Evolutionary conservation across 2,329 filamentous ascomycete species (phyloP).

Genomic region (Penicillium sp.): DNA sequence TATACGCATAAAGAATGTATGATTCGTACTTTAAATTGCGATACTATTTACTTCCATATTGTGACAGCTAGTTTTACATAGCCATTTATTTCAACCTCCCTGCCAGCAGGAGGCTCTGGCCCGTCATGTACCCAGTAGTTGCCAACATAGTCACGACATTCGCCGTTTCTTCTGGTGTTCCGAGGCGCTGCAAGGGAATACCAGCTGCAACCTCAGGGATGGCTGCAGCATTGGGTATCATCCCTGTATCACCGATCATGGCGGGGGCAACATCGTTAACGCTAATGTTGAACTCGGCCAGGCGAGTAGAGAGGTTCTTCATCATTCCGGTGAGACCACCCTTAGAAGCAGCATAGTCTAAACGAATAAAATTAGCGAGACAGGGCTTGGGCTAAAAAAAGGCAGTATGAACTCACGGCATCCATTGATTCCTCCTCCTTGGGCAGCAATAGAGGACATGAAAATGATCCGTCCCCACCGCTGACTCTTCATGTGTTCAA

Average conservation of each 20-base stretch:
- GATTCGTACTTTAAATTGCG: too few relatives aligned
- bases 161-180: conserved; percentile 63
- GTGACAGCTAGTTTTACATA: background rate
- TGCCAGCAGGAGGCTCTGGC: conserved; percentile 59
- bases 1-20: too few relatives aligned
- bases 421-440: conserved; percentile 67
- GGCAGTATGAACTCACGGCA: conserved; percentile 47
- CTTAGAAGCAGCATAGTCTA: conserved; percentile 62
- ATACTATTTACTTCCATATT: background rate
- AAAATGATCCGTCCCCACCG: conserved; percentile 68
- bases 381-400: background rate
- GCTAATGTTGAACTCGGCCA: conserved; percentile 65
- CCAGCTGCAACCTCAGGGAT: conserved; percentile 63
- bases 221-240: conserved; percentile 64
- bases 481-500: conserved; percentile 64
- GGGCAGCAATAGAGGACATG: conserved; percentile 66
- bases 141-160: conserved; percentile 65
- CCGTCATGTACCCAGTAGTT: conserved; percentile 64
- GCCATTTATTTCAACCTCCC: conserved; percentile 55
- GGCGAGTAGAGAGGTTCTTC: conserved; percentile 64
- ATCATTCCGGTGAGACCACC: conserved; percentile 68
- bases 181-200: conserved; percentile 63
- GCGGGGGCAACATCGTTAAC: conserved; percentile 71
- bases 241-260: conserved; percentile 68
- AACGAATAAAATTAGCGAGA: background rate